These are phyloP conservation scores for Clathrus columnatus DNA, from an alignment of 768 basidiomycete genomes.

Conservation along the genomic window DNA sequence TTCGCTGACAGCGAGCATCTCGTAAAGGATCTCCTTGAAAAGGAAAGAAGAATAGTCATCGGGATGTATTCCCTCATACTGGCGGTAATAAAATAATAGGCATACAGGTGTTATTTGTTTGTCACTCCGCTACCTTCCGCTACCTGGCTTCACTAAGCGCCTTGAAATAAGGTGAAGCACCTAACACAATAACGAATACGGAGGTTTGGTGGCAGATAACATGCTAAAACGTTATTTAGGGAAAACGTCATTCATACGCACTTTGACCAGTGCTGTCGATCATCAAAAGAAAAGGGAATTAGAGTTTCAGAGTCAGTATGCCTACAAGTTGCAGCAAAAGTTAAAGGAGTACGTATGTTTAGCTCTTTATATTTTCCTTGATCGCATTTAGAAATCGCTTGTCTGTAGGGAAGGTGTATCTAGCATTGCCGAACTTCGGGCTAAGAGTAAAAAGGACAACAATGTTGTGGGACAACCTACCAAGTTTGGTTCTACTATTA, in stretches of 20 bases:
- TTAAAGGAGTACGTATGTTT: conserved; percentile 51
- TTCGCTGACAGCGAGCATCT: background rate
- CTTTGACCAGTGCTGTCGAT: background rate
- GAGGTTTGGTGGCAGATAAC: too few species aligned
- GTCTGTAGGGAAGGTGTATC: conserved; percentile 30
- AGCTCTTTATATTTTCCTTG: conserved; percentile 9
- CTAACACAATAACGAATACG: too few species aligned
- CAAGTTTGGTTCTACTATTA: conserved; percentile 10
- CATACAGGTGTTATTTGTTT: too few species aligned
- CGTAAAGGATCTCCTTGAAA: background rate
- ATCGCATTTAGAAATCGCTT: conserved; percentile 13
- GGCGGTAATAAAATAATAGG: too few species aligned
- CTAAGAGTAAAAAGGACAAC: conserved; percentile 22
- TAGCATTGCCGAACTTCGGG: conserved; percentile 30
- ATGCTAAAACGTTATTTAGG: too few species aligned
- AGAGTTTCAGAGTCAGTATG: conserved; percentile 50
- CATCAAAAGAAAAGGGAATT: background rate
- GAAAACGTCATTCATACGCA: too few species aligned
- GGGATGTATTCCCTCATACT: too few species aligned
- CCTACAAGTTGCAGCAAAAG: conserved; percentile 54
- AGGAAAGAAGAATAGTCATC: background rate
- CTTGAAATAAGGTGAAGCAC: too few species aligned
- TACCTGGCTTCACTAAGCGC: background rate
- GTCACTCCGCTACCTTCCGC: background rate
- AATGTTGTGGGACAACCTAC: conserved; percentile 28